phyloP scores from a whole-genome alignment of 176 grass and related monocot genomes.

The Areca catechu region DNA sequence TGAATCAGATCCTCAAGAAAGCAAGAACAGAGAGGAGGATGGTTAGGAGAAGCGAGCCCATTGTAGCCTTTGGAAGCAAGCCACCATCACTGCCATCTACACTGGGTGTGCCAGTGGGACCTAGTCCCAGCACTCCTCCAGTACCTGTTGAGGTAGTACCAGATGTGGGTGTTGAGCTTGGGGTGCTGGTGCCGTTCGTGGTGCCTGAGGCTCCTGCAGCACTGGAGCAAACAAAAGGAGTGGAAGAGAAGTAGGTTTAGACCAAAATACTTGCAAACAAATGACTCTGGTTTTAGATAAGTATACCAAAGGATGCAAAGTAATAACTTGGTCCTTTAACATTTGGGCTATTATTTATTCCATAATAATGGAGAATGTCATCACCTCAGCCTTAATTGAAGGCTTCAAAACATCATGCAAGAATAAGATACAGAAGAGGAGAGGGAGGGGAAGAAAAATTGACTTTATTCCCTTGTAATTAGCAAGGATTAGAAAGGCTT shows the following conservation, averaged over 20 bases:
- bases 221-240: conserved; percentile 1
- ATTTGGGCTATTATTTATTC: too few relatives aligned
- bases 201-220: conserved; percentile 17
- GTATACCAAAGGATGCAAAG: too few relatives aligned
- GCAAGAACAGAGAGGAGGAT: conserved; percentile 1
- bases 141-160: neutral
- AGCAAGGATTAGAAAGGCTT: too few relatives aligned
- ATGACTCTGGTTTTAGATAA: too few relatives aligned
- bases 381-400: too few relatives aligned
- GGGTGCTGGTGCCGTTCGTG: neutral
- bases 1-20: neutral
- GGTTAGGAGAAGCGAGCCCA: neutral
- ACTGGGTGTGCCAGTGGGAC: neutral
- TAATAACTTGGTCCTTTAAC: too few relatives aligned
- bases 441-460: neutral
- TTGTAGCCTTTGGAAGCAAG: neutral
- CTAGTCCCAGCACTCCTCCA: conserved; percentile 18
- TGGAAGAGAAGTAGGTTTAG: neutral
- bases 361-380: too few relatives aligned
- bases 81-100: neutral
- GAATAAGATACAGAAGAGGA: too few relatives aligned
- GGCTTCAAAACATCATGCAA: too few relatives aligned
- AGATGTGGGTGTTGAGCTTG: neutral
- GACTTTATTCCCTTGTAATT: neutral
- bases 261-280: neutral